Evolutionary conservation across 2,329 filamentous ascomycete genomes (phyloP).

Genomic region (Hirsutella rhossiliensis): DNA sequence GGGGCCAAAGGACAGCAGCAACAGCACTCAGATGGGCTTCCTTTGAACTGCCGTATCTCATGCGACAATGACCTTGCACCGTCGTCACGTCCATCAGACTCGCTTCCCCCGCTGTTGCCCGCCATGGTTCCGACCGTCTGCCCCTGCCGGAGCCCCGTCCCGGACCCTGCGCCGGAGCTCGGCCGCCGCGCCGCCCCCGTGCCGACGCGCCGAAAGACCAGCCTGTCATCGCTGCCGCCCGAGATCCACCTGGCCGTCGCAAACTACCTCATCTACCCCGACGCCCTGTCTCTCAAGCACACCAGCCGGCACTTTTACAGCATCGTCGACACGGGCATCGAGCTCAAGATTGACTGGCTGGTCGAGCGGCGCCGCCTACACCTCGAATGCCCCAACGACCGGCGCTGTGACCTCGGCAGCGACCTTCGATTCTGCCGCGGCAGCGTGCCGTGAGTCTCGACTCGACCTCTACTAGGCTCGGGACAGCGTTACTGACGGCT

Average conservation of each 20-base stretch:
- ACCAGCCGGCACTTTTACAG: conserved; percentile 49
- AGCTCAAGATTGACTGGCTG: conserved; percentile 58
- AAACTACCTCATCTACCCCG: conserved; percentile 51
- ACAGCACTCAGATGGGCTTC: background rate
- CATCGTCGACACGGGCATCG: conserved; percentile 52
- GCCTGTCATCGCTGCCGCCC: conserved; percentile 34
- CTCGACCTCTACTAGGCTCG: background rate
- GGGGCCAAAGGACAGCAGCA: too few species aligned
- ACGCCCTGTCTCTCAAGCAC: conserved; percentile 60
- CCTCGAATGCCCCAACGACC: conserved; percentile 51
- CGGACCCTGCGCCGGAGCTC: background rate
- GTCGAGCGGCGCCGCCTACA: conserved; percentile 50
- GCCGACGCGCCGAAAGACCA: background rate
- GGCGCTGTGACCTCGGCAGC: conserved; percentile 43
- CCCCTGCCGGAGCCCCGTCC: background rate
- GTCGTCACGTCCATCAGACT: background rate
- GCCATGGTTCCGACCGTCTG: background rate
- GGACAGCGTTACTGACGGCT: background rate
- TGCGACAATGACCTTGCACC: background rate
- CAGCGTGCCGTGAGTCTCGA: conserved; percentile 38
- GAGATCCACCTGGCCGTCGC: conserved; percentile 57
- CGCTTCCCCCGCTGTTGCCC: background rate
- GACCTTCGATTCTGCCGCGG: conserved; percentile 49
- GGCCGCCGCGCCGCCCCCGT: background rate
- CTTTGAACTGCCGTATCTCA: background rate